phyloP scores from a whole-genome alignment of 441 rosid species.

The Erodium texanum region DNA sequence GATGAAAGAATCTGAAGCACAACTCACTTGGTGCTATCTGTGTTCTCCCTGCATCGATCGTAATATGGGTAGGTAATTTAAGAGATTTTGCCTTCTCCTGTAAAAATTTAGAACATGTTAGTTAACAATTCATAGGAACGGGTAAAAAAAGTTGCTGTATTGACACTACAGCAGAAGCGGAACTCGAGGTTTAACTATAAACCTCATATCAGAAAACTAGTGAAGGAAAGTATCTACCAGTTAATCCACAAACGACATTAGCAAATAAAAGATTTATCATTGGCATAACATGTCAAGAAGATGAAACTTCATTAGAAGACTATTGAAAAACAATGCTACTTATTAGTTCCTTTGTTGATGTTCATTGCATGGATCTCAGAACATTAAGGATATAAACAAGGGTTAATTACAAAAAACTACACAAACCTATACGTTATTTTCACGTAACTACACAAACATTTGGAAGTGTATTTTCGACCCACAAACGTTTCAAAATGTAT shows the following conservation, averaged over 20 bases:
- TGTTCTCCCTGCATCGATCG: slow-evolving; percentile 96
- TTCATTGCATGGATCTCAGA: background rate
- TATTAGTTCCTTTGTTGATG: background rate
- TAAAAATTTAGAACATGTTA: slow-evolving; percentile 16
- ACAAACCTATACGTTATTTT: no score
- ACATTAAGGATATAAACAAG: background rate
- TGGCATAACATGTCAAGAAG: background rate
- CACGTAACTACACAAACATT: no score
- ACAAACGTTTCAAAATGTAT: no score
- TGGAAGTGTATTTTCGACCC: no score
- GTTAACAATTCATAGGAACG: slow-evolving; percentile 6
- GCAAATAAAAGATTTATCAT: background rate
- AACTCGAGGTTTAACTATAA: background rate
- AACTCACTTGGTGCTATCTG: slow-evolving; percentile 97
- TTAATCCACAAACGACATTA: background rate
- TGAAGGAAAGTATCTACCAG: background rate
- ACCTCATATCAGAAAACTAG: background rate
- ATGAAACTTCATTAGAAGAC: background rate
- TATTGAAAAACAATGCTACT: background rate
- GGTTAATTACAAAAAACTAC: no score
- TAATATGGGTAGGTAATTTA: slow-evolving; percentile 78
- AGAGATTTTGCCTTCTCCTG: slow-evolving; percentile 86
- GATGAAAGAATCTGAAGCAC: slow-evolving; percentile 6
- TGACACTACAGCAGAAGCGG: background rate
- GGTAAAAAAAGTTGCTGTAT: slow-evolving; percentile 8